Base-by-base conservation (phyloP, 805 yeast genomes). In the Tetrapisispora fleetii region DNA sequence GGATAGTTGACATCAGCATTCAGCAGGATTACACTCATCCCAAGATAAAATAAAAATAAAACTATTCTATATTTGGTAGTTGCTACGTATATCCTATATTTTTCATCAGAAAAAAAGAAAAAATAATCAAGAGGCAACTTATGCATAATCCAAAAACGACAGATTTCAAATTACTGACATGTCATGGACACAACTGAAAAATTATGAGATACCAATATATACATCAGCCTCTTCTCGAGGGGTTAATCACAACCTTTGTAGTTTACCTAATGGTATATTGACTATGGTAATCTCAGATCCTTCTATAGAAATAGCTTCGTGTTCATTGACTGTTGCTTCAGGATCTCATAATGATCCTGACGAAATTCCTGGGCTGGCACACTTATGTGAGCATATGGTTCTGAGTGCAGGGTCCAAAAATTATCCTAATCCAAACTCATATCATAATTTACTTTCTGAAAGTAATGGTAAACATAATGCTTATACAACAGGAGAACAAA, bases 281-380 rank as follows among this genome's bases (percentile, higher is more conserved):
- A 78, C 79, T 0, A 67, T 91, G 1, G 60, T 93, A 24, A 76
- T 93, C 16, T 85, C 89, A 2, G 96, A 91, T 57, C 82, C 90
- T 0, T 67, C 79, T 0, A 77, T 79, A 16, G 80, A 78, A 40
- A 55, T 73, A 14, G 81, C 85, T 3, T 75, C 93, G 0, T 82
- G 85, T 18, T 80, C 95, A 1, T 57, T 91, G 7, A 77, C 86
- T 37, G 87, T 89, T 1, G 81, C 82, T 3, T 71, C 86, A 0
- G 99, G 99, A 9, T 81, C 95, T 1, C 81, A 80, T 58, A 73
- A 80, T 43, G 97, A 91, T 54, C 91, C 95, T 0, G 70, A 67
- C 6, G 74, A 73, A 4, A 55, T 83, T 1, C 80, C 80, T 0
- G 99, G 99, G 0, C 60, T 91, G 36, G 98, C 98, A 0, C 99